Evolutionary conservation across 345 rosid genomes (phyloP).

Genomic region (Passiflora organensis): DNA sequence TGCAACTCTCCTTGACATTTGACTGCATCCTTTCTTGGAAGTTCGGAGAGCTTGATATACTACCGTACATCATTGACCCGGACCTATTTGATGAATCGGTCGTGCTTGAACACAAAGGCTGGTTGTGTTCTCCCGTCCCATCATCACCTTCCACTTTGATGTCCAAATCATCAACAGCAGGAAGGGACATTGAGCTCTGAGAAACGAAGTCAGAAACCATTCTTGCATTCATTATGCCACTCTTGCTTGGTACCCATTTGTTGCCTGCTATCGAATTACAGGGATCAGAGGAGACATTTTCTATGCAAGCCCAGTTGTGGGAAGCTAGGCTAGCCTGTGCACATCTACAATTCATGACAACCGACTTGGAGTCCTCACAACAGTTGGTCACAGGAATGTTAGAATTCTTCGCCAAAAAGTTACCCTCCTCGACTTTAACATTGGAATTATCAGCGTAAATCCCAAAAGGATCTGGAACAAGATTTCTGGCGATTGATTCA

Average conservation of each 20-base stretch:
- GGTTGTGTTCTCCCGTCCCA: constrained; percentile 37
- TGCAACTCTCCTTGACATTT: constrained; percentile 22
- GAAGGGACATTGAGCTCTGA: constrained; percentile 34
- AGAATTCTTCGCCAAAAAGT: constrained; percentile 14
- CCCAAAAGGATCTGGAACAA: constrained; percentile 8
- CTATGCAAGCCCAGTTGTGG: constrained; percentile 34
- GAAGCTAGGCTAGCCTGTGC: constrained; percentile 17
- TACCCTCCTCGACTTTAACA: constrained; percentile 57
- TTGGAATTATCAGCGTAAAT: constrained; percentile 22
- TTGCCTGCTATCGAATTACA: constrained; percentile 19
- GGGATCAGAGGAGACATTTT: constrained; percentile 22
- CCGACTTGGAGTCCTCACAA: constrained; percentile 28
- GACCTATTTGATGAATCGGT: constrained; percentile 67
- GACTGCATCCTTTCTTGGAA: constrained; percentile 39
- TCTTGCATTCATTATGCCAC: constrained; percentile 27
- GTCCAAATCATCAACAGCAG: constrained; percentile 36
- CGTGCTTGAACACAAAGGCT: constrained; percentile 45
- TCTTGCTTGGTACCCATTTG: constrained; percentile 17
- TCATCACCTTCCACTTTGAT: constrained; percentile 37
- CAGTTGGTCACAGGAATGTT: constrained; percentile 13
- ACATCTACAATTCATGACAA: constrained; percentile 23
- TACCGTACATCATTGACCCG: constrained; percentile 43
- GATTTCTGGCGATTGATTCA: constrained; percentile 21
- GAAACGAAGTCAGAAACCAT: constrained; percentile 25
- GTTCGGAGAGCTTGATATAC: constrained; percentile 54